Evolutionary conservation across 306 rosid genomes (phyloP).

Genomic region (Gynostemma pentaphyllum): DNA sequence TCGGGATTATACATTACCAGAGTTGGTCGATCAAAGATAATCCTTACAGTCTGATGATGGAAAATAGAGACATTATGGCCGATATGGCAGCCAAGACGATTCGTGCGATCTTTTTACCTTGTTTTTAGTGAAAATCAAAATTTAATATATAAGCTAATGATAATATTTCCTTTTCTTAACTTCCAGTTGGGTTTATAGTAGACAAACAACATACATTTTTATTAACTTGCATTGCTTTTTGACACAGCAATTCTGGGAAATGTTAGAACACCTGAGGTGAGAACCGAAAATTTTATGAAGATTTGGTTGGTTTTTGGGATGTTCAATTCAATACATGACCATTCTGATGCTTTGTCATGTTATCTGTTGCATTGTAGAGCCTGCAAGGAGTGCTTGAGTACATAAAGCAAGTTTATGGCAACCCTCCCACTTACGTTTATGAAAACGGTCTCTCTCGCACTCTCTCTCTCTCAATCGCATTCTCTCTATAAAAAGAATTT

Average conservation of each 20-base stretch:
- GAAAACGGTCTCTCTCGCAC: conserved; percentile 48
- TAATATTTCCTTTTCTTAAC: neutral
- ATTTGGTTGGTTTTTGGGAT: too few species aligned
- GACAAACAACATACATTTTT: too few species aligned
- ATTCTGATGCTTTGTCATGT: conserved; percentile 8
- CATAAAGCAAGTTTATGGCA: conserved; percentile 41
- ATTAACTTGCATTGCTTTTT: neutral
- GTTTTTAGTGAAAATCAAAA: neutral
- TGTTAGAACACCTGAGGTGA: neutral
- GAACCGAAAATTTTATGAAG: neutral
- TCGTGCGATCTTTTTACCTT: conserved; percentile 2
- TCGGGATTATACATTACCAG: conserved; percentile 34
- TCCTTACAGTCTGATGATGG: conserved; percentile 9
- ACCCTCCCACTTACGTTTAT: conserved; percentile 40
- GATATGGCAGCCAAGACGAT: conserved; percentile 21
- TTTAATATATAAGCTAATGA: neutral
- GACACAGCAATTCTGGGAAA: neutral
- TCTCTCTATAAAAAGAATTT: neutral
- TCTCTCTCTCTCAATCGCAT: conserved; percentile 4
- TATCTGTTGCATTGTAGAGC: conserved; percentile 23
- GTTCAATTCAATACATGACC: too few species aligned
- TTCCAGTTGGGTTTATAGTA: too few species aligned
- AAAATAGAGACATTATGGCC: conserved; percentile 16
- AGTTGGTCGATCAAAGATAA: conserved; percentile 17
- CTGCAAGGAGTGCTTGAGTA: conserved; percentile 25